A percentile compares a stretch with the other conserved stretches of the same genome.
Conservation (phyloP, 1,284 basidiomycete species). For the Heterobasidion irregulare region DNA sequence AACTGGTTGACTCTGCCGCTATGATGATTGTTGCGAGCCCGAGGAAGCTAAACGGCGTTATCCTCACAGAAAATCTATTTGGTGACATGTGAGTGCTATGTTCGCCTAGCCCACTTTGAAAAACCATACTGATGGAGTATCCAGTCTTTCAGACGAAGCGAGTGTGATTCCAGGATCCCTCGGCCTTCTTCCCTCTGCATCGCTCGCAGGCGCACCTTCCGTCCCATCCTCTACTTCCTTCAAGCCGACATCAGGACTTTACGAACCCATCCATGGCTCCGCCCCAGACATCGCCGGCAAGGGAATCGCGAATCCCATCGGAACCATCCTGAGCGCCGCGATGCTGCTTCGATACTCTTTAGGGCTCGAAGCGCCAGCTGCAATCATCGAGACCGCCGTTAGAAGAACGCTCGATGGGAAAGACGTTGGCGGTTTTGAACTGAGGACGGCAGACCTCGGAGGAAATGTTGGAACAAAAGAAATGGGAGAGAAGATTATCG, state of each 20-base stretch:
- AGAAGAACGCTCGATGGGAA: conserved; percentile 78
- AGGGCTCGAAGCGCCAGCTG: conserved; percentile 76
- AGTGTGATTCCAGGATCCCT: conserved; percentile 98
- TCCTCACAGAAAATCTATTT: conserved; percentile 93
- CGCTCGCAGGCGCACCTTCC: conserved; percentile 86
- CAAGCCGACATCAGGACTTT: conserved; percentile 77
- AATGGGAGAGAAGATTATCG: conserved; percentile 81
- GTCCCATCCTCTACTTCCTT: conserved; percentile 57
- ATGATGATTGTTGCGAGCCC: conserved; percentile 96
- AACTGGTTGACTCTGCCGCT: conserved; percentile 92
- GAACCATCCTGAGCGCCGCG: conserved; percentile 94
- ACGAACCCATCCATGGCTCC: conserved; percentile 95
- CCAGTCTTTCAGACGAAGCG: conserved; percentile 88
- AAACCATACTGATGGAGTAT: not conserved
- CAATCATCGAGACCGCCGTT: conserved; percentile 84
- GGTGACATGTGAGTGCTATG: conserved; percentile 79
- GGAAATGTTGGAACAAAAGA: conserved; percentile 71
- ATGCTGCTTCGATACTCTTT: conserved; percentile 95
- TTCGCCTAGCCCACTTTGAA: conserved; percentile 2
- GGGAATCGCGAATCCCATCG: conserved; percentile 95
- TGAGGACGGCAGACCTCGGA: conserved; percentile 86
- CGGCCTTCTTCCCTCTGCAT: conserved; percentile 93
- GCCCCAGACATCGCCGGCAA: conserved; percentile 95
- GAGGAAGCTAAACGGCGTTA: conserved; percentile 90
- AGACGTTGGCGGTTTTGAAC: conserved; percentile 67